Base-by-base conservation (phyloP, 352 stramenopile species). In the Blastocystis hominis region DNA sequence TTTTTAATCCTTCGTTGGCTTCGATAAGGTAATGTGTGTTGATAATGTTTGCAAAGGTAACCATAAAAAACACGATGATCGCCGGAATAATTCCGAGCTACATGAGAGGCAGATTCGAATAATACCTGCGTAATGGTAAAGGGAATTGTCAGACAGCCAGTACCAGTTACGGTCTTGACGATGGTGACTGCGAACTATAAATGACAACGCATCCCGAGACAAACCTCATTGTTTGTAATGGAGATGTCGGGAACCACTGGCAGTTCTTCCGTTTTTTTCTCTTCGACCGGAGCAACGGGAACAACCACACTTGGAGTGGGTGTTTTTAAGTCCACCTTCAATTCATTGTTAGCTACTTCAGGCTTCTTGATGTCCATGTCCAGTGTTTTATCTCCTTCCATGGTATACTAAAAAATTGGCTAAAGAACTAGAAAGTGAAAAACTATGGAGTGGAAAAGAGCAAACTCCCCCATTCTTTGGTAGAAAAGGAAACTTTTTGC, bases 11-110 rank as follows among this genome's bases (percentile, higher is more conserved):
- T n/a, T 68, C 50, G 10, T 50, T 84, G 34, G 72, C 47, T 7
- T 84, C 72, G 55, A 84, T 66, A 5, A 84, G 55, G 46, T 84
- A 84, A 63, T 68, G 30, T 13, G 72, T 64, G 42, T 84, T 84
- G 10, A 84, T 69, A 15, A 84, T 63, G 42, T 84, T 84, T 6
- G 54, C 54, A 15, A 24, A 34, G 9, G 72, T 54, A 13, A 84
- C 53, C 30, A 84, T 38, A 20, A 84, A 66, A 44, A 66, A 84
- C 50, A 84, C 30, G 1, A 84, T 50, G 20, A 24, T 69, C 4
- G 47, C 15, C 42, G 72, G 47, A 69, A 84, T 63, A 69, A 84
- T 66, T 1, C 72, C 72, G 34, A 84, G 59, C 72, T 84, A 69
- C 13, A 46, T 84, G n/a, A 84, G 4, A 0, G 47, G 20, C 4